These are phyloP conservation scores for Globisporangium rhizosaccharum DNA, from an alignment of 352 stramenopile genomes.

Conservation along the genomic window DNA sequence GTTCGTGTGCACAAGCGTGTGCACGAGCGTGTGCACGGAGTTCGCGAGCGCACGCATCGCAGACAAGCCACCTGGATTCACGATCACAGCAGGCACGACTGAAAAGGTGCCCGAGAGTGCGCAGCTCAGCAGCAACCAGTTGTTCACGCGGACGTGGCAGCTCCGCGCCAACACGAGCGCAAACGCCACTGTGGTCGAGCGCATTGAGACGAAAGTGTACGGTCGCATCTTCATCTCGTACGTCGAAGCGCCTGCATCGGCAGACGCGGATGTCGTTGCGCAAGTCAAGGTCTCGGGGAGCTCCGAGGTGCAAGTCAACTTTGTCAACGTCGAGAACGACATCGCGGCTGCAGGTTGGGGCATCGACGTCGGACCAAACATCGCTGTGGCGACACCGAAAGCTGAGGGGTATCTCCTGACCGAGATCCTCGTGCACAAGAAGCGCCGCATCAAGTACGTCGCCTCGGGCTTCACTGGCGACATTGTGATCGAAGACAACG, in stretches of 20 bases:
- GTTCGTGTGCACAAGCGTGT: too few relatives aligned
- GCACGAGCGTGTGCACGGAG: too few relatives aligned
- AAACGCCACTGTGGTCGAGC: background rate
- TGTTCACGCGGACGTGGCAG: background rate
- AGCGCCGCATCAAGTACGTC: background rate
- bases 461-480: background rate
- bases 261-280: background rate
- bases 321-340: background rate
- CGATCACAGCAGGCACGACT: background rate
- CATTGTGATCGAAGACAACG: background rate
- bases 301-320: background rate
- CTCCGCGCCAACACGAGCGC: background rate
- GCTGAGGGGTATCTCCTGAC: background rate
- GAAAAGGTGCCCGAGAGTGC: background rate
- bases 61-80: background rate
- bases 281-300: background rate
- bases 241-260: constrained; percentile 18
- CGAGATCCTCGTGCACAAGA: background rate
- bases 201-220: background rate
- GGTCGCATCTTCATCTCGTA: background rate
- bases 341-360: background rate
- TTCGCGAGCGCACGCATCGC: too few relatives aligned
- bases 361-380: background rate
- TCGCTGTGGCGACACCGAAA: background rate
- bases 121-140: background rate